These are phyloP conservation scores for Stentor roeselii DNA, from an alignment of 73 alveolate species.

Conservation along the genomic window DNA sequence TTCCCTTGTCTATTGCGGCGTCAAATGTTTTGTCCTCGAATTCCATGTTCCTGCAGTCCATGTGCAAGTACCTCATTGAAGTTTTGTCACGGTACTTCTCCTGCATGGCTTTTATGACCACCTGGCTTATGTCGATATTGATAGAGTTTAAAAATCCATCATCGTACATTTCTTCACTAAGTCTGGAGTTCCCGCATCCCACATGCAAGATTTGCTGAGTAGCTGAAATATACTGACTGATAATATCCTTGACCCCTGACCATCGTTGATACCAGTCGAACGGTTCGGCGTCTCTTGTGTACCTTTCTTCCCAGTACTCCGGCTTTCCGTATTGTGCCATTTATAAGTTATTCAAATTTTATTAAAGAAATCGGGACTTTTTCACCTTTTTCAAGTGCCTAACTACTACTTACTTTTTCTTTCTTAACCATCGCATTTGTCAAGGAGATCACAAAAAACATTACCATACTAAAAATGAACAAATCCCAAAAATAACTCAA, in stretches of 20 bases:
- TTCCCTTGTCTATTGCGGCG: conserved; percentile 94
- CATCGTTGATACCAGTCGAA: conserved; percentile 97
- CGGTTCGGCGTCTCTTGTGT: conserved; percentile 95
- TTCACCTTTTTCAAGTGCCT: neutral
- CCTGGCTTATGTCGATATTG: conserved; percentile 87
- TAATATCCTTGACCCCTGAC: conserved; percentile 90
- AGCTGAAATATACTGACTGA: conserved; percentile 80
- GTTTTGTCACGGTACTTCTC: conserved; percentile 83
- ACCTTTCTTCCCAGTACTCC: conserved; percentile 98
- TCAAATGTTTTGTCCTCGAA: conserved; percentile 89
- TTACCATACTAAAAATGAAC: neutral
- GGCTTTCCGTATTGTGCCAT: conserved; percentile 97
- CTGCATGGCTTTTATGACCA: conserved; percentile 54
- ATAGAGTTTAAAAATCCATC: conserved; percentile 83
- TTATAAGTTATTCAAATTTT: conserved; percentile 2
- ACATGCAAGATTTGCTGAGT: conserved; percentile 77
- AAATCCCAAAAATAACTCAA: neutral
- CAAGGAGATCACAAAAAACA: neutral
- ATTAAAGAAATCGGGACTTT: neutral
- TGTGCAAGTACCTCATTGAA: conserved; percentile 71
- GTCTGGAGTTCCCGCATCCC: conserved; percentile 95
- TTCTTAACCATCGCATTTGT: neutral
- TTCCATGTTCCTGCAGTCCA: conserved; percentile 89
- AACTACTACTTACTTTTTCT: neutral
- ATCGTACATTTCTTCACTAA: conserved; percentile 93